These are phyloP conservation scores for Solanum sejunctum DNA, from an alignment of 257 asterid genomes.

Conservation along the genomic window DNA sequence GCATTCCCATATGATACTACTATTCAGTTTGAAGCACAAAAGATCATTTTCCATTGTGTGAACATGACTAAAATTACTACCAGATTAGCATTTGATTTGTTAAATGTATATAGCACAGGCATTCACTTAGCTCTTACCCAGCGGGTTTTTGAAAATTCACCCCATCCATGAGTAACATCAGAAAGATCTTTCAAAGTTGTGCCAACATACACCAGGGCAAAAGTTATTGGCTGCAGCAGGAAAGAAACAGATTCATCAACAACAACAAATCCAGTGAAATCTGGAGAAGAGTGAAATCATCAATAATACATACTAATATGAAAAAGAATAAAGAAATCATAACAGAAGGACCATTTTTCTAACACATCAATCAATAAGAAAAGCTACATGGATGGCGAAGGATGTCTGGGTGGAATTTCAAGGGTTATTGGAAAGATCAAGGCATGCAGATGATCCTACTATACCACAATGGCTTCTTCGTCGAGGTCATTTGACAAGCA, in stretches of 20 bases:
- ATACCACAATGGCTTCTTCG: background rate
- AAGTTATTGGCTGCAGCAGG: conserved; percentile 74
- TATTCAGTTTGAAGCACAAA: background rate
- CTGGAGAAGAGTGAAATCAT: background rate
- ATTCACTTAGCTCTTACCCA: conserved; percentile 40
- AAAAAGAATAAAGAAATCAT: background rate
- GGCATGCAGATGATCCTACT: background rate
- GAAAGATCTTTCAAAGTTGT: conserved; percentile 95
- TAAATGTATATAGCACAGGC: background rate
- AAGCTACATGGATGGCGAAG: background rate
- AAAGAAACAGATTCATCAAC: background rate
- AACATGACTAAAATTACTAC: background rate
- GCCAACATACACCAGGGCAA: conserved; percentile 91
- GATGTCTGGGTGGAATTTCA: background rate
- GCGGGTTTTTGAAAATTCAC: conserved; percentile 76
- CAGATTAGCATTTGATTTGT: background rate
- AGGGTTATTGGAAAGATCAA: background rate
- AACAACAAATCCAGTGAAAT: background rate
- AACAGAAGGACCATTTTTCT: background rate
- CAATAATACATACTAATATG: background rate
- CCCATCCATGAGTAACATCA: conserved; percentile 97
- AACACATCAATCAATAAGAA: background rate
- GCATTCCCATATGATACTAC: background rate
- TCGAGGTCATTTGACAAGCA: background rate
- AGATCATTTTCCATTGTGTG: background rate